Base-by-base conservation (phyloP, 768 basidiomycete genomes). In the Pulveroboletus ravenelii region DNA sequence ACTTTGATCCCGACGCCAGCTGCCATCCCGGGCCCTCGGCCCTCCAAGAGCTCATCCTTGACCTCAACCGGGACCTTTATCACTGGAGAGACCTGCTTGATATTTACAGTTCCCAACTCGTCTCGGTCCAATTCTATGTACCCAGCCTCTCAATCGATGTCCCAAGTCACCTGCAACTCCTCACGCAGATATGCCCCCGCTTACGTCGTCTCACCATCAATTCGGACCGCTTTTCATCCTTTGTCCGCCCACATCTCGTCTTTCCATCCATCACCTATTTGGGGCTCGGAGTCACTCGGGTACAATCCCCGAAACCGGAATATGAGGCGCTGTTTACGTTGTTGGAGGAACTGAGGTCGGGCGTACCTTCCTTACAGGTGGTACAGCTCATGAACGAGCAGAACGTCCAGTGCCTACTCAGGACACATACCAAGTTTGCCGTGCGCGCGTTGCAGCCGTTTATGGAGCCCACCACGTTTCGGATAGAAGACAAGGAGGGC, bases 401-500 rank as follows among this genome's bases (percentile, higher is more conserved):
- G 1, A 63, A 58, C 14, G 41, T 62, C 18, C 38, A 42, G 9
- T 54, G 56, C 42, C 47, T 66, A 37, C 45, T 63, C 42, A 57
- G 43, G 20, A 40, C 49, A 5, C 59, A 61, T 23, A 44, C 48
- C 34, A 54, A 53, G 45, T 29, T 53, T 34, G 50, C 48, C 6
- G 23, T 45, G 18, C 50, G 41, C 4, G 48, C 34, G n/a, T 48
- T 67, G 13, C 23, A n/a, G 20, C 53, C 48, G 5, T 52, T 53
- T 35, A 30, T 48, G 25, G 51, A 20, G 1, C 48, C 18, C 3
- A 1, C 39, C 7, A 8, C 45, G 2, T 52, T 65, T 27, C 63
- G 61, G 13, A 2, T 66, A 10, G 63, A 68, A 46, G 66, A 67
- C 42, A 13, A 41, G 17, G 50, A 59, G 0, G 57, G 66, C 0